Conservation (phyloP, 768 basidiomycete species). For the Hypsizygus marmoreus region DNA sequence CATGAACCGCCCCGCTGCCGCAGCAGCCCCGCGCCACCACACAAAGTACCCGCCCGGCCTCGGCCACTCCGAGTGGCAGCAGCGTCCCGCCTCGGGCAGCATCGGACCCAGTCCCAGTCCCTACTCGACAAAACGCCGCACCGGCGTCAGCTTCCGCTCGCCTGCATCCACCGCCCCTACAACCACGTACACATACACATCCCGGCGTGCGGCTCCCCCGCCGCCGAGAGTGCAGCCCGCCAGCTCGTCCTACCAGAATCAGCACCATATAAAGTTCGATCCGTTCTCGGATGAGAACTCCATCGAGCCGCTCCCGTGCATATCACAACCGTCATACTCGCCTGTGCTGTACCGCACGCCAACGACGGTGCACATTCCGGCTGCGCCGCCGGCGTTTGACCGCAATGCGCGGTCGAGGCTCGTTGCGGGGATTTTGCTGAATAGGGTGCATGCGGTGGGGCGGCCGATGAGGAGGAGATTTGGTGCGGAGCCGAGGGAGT, state of each 20-base stretch:
- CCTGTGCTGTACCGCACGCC: conserved; percentile 13
- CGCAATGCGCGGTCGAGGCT: conserved; percentile 43
- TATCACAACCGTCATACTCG: not conserved
- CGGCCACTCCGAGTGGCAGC: conserved; percentile 10
- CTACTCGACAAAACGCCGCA: conserved; percentile 14
- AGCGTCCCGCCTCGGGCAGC: conserved; percentile 3
- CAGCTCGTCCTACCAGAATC: conserved; percentile 11
- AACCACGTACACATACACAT: not conserved
- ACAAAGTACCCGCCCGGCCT: conserved; percentile 23
- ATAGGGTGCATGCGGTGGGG: conserved; percentile 53
- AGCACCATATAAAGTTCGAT: conserved; percentile 24
- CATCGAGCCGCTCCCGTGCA: not conserved
- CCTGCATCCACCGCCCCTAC: conserved; percentile 3
- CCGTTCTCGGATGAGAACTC: conserved; percentile 23
- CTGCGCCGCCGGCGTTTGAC: conserved; percentile 7
- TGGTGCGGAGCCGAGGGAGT: conserved; percentile 34
- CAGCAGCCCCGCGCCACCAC: too few species aligned
- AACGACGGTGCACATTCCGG: not conserved
- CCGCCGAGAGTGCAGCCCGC: conserved; percentile 5
- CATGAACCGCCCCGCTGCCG: too few species aligned
- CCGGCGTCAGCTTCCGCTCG: conserved; percentile 4
- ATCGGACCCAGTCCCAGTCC: conserved; percentile 4
- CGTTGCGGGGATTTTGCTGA: conserved; percentile 60
- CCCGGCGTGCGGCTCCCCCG: conserved; percentile 8
- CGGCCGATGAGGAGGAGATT: conserved; percentile 50